Percentiles rank a stretch among this genome's conserved stretches.
Evolutionary conservation across 768 basidiomycete species (phyloP).

Genomic region (Lentinula detonsa): DNA sequence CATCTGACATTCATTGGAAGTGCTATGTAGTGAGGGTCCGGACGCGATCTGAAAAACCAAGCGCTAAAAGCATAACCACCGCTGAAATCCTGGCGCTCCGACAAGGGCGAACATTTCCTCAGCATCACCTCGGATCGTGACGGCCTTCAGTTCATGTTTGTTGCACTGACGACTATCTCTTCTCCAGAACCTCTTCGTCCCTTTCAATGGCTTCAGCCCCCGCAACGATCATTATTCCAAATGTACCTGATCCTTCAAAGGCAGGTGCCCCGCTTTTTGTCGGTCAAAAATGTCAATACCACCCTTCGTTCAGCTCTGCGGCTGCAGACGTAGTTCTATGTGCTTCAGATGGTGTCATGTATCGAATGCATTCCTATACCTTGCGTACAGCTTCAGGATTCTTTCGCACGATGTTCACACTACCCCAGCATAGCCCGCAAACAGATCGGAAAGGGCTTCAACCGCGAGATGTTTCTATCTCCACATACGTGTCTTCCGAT

Average conservation of each 20-base stretch:
- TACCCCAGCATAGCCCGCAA: constrained; percentile 26
- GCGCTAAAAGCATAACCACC: not conserved
- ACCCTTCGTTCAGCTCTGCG: constrained; percentile 11
- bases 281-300: not conserved
- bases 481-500: constrained; percentile 3
- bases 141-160: not conserved
- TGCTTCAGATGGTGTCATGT: constrained; percentile 30
- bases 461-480: not conserved
- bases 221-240: not conserved
- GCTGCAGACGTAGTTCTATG: constrained; percentile 15
- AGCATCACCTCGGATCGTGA: not conserved
- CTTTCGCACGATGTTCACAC: constrained; percentile 43
- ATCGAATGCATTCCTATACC: constrained; percentile 41
- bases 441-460: not conserved
- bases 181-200: not conserved
- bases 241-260: not conserved
- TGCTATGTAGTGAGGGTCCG: too few relatives aligned
- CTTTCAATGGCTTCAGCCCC: not conserved
- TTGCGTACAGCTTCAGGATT: constrained; percentile 47
- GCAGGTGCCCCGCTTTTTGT: not conserved
- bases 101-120: constrained; percentile 2
- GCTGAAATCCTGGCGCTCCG: constrained; percentile 3
- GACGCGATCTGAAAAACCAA: not conserved
- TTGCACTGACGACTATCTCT: not conserved
- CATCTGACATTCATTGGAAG: too few relatives aligned